Percentiles rank a stretch among this genome's conserved stretches.
These are phyloP conservation scores for Whalleya microplaca DNA, from an alignment of 2,329 filamentous ascomycete genomes.

Conservation along the genomic window DNA sequence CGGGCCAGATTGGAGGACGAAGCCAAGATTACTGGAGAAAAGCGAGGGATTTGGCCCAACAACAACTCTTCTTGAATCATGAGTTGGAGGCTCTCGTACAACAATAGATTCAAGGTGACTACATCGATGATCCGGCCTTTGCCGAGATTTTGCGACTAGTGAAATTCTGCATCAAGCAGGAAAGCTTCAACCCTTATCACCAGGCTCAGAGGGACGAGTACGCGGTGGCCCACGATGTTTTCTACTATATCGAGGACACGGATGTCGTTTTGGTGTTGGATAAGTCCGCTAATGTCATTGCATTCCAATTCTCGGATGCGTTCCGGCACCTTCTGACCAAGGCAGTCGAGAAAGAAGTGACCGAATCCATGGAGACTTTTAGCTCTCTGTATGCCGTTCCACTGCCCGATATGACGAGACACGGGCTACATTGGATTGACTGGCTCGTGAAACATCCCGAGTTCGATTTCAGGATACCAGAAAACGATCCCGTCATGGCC, in stretches of 20 bases:
- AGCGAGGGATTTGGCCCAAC: too few relatives aligned
- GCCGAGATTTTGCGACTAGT: too few relatives aligned
- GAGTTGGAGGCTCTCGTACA: too few relatives aligned
- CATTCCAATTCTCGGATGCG: neutral
- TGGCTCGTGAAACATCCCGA: conserved; percentile 5
- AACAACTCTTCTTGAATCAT: too few relatives aligned
- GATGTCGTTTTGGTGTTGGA: conserved; percentile 1
- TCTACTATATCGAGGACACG: neutral
- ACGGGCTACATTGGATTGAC: conserved; percentile 3
- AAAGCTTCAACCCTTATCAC: neutral
- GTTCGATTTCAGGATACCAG: conserved; percentile 1
- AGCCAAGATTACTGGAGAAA: too few relatives aligned
- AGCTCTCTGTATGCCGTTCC: conserved; percentile 2
- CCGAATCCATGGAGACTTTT: conserved; percentile 1
- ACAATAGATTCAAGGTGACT: too few relatives aligned
- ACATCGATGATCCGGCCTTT: too few relatives aligned
- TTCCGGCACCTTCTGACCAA: neutral
- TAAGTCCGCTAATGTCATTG: neutral
- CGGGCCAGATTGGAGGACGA: too few relatives aligned
- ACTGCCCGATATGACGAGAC: conserved; percentile 6
- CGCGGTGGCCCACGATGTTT: neutral
- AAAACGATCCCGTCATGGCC: neutral
- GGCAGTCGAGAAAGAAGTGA: neutral
- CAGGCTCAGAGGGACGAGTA: neutral
- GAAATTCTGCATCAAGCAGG: too few relatives aligned